These are phyloP conservation scores for Suhomyces panamericanus DNA, from an alignment of 1,139 yeast species.

Conservation along the genomic window DNA sequence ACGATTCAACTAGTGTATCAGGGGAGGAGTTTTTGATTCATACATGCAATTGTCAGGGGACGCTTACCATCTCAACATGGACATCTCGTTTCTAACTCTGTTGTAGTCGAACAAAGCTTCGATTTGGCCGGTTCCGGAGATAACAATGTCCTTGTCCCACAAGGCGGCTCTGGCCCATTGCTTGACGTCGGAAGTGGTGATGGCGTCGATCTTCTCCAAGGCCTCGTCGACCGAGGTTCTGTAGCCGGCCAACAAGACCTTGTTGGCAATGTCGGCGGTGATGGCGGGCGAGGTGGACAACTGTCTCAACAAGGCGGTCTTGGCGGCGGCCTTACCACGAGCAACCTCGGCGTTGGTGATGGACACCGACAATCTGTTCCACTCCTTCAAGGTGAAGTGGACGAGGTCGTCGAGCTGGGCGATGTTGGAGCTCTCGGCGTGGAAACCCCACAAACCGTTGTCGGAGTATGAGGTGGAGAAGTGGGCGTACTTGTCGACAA, in stretches of 20 bases:
- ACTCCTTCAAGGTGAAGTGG: slow-evolving; percentile 78
- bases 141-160: slow-evolving; percentile 83
- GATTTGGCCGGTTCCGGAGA: slow-evolving; percentile 81
- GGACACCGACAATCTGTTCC: slow-evolving; percentile 80
- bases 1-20: slow-evolving; percentile 10
- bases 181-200: slow-evolving; percentile 59
- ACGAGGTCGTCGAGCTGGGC: slow-evolving; percentile 66
- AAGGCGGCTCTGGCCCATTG: slow-evolving; percentile 73
- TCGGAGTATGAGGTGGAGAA: slow-evolving; percentile 72
- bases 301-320: slow-evolving; percentile 55
- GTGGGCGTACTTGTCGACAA: slow-evolving; percentile 70
- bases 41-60: slow-evolving; percentile 10
- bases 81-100: slow-evolving; percentile 85
- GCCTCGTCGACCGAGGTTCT: slow-evolving; percentile 61
- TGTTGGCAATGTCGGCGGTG: slow-evolving; percentile 59
- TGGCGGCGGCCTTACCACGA: slow-evolving; percentile 71
- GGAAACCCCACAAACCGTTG: slow-evolving; percentile 82
- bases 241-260: slow-evolving; percentile 62
- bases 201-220: slow-evolving; percentile 61
- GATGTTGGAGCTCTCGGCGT: slow-evolving; percentile 62
- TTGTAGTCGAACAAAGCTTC: slow-evolving; percentile 79
- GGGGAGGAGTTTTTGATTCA: slow-evolving; percentile 7
- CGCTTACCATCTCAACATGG: slow-evolving; percentile 71
- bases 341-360: slow-evolving; percentile 75
- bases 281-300: slow-evolving; percentile 50